Percentiles rank a stretch among this genome's conserved stretches.
Evolutionary conservation across 2,329 filamentous ascomycete species (phyloP).

Genomic region (Periconia sp.): DNA sequence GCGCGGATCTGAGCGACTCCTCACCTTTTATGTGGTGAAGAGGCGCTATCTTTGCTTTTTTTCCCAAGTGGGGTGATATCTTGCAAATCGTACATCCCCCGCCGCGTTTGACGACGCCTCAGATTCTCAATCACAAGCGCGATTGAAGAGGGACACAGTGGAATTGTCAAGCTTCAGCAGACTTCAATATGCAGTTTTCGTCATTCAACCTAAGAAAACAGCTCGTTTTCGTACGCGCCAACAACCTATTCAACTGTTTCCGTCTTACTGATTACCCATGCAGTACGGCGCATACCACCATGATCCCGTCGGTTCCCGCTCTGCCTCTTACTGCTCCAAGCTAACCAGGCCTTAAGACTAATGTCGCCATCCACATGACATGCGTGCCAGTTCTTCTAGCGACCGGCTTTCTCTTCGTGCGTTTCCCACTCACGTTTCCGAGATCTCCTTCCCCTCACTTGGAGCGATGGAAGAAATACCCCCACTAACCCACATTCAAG

Average conservation of each 20-base stretch:
- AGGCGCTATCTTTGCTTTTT: too few relatives aligned
- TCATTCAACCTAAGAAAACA: slow-evolving; percentile 44
- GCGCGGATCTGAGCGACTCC: too few relatives aligned
- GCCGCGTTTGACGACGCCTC: too few relatives aligned
- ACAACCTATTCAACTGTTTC: too few relatives aligned
- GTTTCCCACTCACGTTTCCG: slow-evolving; percentile 28
- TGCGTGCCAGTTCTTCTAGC: slow-evolving; percentile 78
- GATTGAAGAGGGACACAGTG: too few relatives aligned
- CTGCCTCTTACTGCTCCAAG: slow-evolving; percentile 6
- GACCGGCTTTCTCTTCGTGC: slow-evolving; percentile 73
- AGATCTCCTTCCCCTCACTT: not conserved
- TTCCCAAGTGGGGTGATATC: too few relatives aligned
- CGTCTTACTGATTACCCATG: not conserved
- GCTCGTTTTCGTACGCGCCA: slow-evolving; percentile 37
- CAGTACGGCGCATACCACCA: slow-evolving; percentile 87
- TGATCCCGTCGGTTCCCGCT: slow-evolving; percentile 60
- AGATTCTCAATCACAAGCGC: too few relatives aligned
- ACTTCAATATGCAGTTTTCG: too few relatives aligned
- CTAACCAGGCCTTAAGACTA: slow-evolving; percentile 58
- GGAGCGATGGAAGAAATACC: not conserved
- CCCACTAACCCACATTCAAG: slow-evolving; percentile 44
- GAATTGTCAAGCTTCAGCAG: too few relatives aligned
- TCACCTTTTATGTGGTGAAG: too few relatives aligned
- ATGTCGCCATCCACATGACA: slow-evolving; percentile 77
- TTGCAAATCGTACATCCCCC: too few relatives aligned